Percentiles rank a stretch among this genome's conserved stretches.
These are phyloP conservation scores for Pseudogymnoascus sp. DNA, from an alignment of 2,329 filamentous ascomycete species.

Conservation along the genomic window DNA sequence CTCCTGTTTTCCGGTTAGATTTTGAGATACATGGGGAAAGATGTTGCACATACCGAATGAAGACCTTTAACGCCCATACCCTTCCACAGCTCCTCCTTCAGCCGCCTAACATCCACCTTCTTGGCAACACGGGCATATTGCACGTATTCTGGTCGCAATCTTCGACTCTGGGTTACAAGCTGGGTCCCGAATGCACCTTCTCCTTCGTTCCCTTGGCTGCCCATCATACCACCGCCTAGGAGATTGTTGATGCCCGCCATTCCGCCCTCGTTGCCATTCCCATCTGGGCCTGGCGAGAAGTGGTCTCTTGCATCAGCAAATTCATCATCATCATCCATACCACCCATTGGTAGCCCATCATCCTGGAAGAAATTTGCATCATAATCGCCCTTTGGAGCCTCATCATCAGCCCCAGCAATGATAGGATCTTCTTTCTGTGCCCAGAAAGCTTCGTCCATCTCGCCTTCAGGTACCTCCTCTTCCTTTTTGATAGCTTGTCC, in stretches of 20 bases:
- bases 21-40: background rate
- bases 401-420: constrained; percentile 46
- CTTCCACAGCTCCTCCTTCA: constrained; percentile 67
- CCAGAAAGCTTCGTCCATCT: constrained; percentile 96
- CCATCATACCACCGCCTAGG: constrained; percentile 44
- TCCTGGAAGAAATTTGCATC: constrained; percentile 98
- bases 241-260: constrained; percentile 44
- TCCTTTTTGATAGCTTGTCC: constrained; percentile 39
- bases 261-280: constrained; percentile 36
- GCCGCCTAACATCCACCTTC: constrained; percentile 61
- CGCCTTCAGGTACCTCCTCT: constrained; percentile 56
- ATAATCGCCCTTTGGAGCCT: constrained; percentile 67
- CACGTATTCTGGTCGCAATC: constrained; percentile 60
- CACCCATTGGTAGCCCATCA: constrained; percentile 63
- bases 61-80: constrained; percentile 52
- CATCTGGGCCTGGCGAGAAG: constrained; percentile 60
- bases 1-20: constrained; percentile 19
- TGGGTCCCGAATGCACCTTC: constrained; percentile 53
- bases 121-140: constrained; percentile 64
- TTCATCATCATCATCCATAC: constrained; percentile 56
- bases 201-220: constrained; percentile 34
- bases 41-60: constrained; percentile 36
- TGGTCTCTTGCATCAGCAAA: constrained; percentile 77
- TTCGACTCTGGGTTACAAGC: constrained; percentile 56
- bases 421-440: constrained; percentile 56